phyloP scores from a whole-genome alignment of 179 eudicot species.

The Amaranthus tricolor region DNA sequence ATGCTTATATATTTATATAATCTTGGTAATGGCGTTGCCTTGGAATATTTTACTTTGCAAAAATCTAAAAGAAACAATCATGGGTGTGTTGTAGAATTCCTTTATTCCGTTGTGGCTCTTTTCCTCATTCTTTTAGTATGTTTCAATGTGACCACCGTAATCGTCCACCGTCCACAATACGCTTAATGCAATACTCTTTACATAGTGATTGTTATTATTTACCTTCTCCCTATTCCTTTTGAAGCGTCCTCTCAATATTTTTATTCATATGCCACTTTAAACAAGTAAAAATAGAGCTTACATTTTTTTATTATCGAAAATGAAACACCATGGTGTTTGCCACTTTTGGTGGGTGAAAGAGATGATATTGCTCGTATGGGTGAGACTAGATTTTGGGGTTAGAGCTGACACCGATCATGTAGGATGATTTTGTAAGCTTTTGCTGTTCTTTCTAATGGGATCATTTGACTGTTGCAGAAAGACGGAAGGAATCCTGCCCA shows the following conservation, averaged over 20 bases:
- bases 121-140: background rate
- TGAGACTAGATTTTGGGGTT: no score
- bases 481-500: constrained; percentile 82
- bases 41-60: no score
- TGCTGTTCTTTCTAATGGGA: background rate
- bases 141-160: background rate
- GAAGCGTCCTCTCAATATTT: background rate
- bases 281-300: background rate
- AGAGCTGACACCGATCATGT: no score
- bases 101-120: background rate
- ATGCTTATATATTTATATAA: background rate
- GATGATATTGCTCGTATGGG: no score
- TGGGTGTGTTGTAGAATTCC: background rate
- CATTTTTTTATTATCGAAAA: no score
- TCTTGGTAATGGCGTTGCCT: background rate
- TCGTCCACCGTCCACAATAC: background rate
- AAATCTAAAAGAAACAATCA: background rate
- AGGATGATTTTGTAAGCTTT: background rate
- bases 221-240: background rate
- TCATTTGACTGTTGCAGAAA: constrained; percentile 47
- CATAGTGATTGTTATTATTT: background rate
- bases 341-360: background rate
- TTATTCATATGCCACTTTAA: background rate
- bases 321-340: no score
- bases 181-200: background rate